A percentile compares a stretch with the other conserved stretches of the same genome.
phyloP scores from a whole-genome alignment of 768 basidiomycete genomes.

The Crucibulum laeve region DNA sequence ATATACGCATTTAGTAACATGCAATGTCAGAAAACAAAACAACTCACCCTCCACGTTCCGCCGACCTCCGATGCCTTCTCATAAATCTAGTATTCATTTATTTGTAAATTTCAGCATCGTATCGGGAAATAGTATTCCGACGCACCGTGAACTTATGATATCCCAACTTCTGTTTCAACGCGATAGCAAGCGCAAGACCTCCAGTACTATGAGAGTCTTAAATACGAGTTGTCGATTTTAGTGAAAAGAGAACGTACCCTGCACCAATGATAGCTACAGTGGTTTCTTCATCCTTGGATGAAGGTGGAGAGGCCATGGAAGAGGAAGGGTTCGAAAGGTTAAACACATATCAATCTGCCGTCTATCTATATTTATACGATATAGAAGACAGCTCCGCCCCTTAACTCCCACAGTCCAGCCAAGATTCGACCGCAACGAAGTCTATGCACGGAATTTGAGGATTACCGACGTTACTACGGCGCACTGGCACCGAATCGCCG shows the following conservation, averaged over 20 bases:
- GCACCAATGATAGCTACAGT: slow-evolving; percentile 26
- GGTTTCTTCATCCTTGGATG: too few species aligned
- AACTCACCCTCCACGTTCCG: slow-evolving; percentile 48
- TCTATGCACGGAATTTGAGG: too few species aligned
- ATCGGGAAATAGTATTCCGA: not conserved
- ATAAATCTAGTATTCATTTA: slow-evolving; percentile 29
- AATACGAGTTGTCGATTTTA: not conserved
- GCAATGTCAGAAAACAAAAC: not conserved
- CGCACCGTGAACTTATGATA: slow-evolving; percentile 37
- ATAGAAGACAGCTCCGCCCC: too few species aligned
- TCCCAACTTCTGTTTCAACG: slow-evolving; percentile 30
- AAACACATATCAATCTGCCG: too few species aligned
- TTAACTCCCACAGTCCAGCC: too few species aligned
- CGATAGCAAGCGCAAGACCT: slow-evolving; percentile 38
- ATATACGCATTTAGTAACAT: not conserved
- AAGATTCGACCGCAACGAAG: too few species aligned
- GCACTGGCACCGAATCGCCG: too few species aligned
- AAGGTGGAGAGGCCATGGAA: too few species aligned
- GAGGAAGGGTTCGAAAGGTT: too few species aligned
- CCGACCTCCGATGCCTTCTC: slow-evolving; percentile 41
- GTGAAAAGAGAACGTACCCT: slow-evolving; percentile 16
- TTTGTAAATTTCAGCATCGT: not conserved
- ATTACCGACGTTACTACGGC: too few species aligned
- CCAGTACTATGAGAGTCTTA: slow-evolving; percentile 23
- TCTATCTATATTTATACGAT: too few species aligned